Conservation (phyloP, 495 filamentous ascomycete genomes). For the Penicillium chermesinum region DNA sequence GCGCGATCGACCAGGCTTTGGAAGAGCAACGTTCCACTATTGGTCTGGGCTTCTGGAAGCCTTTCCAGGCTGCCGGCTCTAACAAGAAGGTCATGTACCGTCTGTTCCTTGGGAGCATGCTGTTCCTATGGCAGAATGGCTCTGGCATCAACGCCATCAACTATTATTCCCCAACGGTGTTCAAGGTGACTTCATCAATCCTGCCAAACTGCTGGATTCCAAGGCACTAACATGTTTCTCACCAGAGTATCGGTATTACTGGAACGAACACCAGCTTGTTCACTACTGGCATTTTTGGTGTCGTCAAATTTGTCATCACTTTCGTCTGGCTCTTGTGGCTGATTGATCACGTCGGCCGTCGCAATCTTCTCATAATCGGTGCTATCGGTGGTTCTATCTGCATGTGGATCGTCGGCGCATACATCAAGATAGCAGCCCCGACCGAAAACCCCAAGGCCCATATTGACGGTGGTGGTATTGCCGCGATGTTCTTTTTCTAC, state of each 20-base stretch:
- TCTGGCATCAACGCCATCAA: conserved; percentile 67
- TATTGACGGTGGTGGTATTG: conserved; percentile 55
- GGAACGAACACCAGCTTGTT: conserved; percentile 46
- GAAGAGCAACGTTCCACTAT: conserved; percentile 56
- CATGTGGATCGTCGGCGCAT: conserved; percentile 72
- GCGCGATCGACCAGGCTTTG: conserved; percentile 55
- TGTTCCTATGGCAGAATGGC: conserved; percentile 66
- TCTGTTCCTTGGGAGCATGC: conserved; percentile 61
- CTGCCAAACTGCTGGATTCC: neutral
- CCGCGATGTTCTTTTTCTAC: conserved; percentile 75
- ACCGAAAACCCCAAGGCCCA: conserved; percentile 27
- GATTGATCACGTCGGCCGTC: conserved; percentile 66
- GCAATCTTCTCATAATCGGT: conserved; percentile 66
- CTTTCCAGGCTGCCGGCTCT: conserved; percentile 53
- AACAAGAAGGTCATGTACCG: conserved; percentile 56
- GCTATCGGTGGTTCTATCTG: conserved; percentile 62
- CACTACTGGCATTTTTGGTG: conserved; percentile 52
- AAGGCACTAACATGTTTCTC: neutral
- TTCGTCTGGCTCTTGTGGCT: conserved; percentile 62
- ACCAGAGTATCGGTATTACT: conserved; percentile 51
- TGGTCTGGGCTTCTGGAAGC: conserved; percentile 64
- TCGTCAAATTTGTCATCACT: conserved; percentile 55
- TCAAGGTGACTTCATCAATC: conserved; percentile 27
- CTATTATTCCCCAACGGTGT: conserved; percentile 60
- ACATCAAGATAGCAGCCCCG: conserved; percentile 58